Conservation (phyloP, 805 yeast species). For the Ogataea henricii region DNA sequence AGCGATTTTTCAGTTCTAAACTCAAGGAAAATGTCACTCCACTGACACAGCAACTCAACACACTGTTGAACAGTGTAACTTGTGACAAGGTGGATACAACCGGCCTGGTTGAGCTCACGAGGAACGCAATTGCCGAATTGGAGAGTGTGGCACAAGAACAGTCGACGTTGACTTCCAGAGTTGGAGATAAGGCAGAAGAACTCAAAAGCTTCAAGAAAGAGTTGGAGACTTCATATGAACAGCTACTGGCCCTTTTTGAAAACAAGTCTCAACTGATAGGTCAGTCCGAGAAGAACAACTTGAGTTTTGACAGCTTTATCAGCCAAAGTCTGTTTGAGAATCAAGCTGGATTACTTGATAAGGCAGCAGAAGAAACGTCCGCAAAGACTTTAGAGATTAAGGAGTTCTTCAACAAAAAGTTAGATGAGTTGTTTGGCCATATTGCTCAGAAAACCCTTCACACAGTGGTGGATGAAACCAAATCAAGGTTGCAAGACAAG, state of each 20-base stretch:
- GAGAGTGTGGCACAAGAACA: constrained; percentile 12
- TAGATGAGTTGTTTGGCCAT: constrained; percentile 10
- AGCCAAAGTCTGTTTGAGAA: constrained; percentile 7
- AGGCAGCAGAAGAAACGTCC: constrained; percentile 7
- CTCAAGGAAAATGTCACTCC: constrained; percentile 19
- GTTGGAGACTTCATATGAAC: constrained; percentile 3
- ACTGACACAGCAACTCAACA: constrained; percentile 15
- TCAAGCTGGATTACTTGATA: neutral
- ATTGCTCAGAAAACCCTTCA: constrained; percentile 15
- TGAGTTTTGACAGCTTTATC: constrained; percentile 12
- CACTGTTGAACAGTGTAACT: neutral
- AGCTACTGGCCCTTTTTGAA: neutral
- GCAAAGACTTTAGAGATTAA: constrained; percentile 13
- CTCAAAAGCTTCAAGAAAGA: constrained; percentile 12
- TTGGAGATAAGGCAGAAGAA: constrained; percentile 16
- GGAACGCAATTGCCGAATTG: constrained; percentile 4
- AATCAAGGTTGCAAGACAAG: constrained; percentile 9
- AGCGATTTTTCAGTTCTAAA: constrained; percentile 17
- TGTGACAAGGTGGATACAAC: neutral
- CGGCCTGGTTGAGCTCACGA: constrained; percentile 1
- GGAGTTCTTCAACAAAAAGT: constrained; percentile 6
- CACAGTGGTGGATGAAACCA: constrained; percentile 11
- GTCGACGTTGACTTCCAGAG: neutral
- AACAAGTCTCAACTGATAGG: neutral
- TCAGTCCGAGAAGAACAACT: constrained; percentile 8